Base-by-base conservation (phyloP, 371 early-diverging fungal genomes). In the Mucor piriformis region DNA sequence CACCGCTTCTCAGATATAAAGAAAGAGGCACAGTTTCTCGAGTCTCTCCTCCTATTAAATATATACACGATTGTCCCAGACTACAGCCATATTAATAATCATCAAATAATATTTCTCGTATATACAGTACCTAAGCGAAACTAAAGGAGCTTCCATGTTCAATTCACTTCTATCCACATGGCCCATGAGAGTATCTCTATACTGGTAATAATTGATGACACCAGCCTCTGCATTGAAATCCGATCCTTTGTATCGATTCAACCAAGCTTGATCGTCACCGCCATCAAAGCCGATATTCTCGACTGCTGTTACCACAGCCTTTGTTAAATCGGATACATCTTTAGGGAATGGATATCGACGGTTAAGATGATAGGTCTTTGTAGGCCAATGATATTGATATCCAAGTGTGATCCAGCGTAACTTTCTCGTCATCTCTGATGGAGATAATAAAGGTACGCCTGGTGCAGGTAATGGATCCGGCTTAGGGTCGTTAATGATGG, bases 91-190 rank as follows among this genome's bases (percentile, higher is more conserved):
- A 8, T 29, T 29, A 29, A 29, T 29, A 34, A 27, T 49, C 6
- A 47, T 13, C 29, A 29, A 13, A 11, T 46, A 21, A 24, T 7
- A 10, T 24, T 46, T 13, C 6, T 24, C 12, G 21, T 5, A 20
- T 6, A 43, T 10, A 12, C 20, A 20, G 6, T 72, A 84, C 81
- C 89, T 93, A 27, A 90, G 67, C n/a, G 72, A 71, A 13, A 71
- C 61, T 33, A 71, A 57, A 4, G 97, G 96, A 3, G 95, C 94
- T 18, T 85, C 84, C 85, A 89, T 91, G 69, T 94, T 94, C 21
- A 86, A 64, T 67, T 98, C 99, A 53, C 92, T 92, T 50, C 91
- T 80, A 71, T 98, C 99, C 20, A 95, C 94, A 74, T 98, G 99
- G 7, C 90, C 96, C 83, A 92, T 95, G 52, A 98, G 72, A 3